Percentiles rank a stretch among this genome's conserved stretches.
Evolutionary conservation across 345 rosid genomes (phyloP).

Genomic region (sweet orange (Citrus sinensis)): DVS_A1.0 CM039163.1:6458001-6458500

Average conservation of each 20-base stretch:
- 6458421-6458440: too few species aligned
- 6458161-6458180: background rate
- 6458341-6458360: conserved; percentile 1
- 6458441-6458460: background rate
- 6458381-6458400: background rate
- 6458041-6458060: background rate
- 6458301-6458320: conserved; percentile 4
- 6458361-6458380: background rate
- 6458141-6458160: background rate
- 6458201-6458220: background rate
- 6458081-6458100: background rate
- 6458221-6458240: background rate
- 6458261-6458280: conserved; percentile 4
- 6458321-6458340: background rate
- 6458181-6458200: background rate
- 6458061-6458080: background rate
- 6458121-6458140: background rate
- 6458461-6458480: background rate
- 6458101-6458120: background rate
- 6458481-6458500: background rate
- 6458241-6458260: background rate
- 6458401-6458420: background rate
- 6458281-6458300: background rate
- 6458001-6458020: background rate
- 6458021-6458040: background rate